A percentile compares a stretch with the other conserved stretches of the same genome.
Conservation (phyloP, 2,329 filamentous ascomycete species). For the Calonectria hongkongensis region DNA sequence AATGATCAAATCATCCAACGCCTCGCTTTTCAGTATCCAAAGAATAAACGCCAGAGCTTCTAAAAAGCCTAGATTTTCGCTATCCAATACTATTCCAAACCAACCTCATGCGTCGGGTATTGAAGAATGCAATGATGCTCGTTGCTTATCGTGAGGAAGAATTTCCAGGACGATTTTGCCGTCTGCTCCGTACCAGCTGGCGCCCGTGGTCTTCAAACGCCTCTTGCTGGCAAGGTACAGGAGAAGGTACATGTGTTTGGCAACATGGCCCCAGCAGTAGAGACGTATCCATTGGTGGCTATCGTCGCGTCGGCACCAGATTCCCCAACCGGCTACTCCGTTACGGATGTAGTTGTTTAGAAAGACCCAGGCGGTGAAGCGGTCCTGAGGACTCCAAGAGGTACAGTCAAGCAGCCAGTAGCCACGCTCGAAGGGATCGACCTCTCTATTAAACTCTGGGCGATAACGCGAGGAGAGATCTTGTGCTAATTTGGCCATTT, state of each 20-base stretch:
- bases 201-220: constrained; percentile 73
- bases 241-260: constrained; percentile 83
- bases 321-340: constrained; percentile 80
- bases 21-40: constrained; percentile 42
- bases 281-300: constrained; percentile 73
- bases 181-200: constrained; percentile 80
- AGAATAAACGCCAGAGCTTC: not conserved
- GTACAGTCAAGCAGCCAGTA: constrained; percentile 82
- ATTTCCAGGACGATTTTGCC: constrained; percentile 71
- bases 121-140: constrained; percentile 20
- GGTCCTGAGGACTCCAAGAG: constrained; percentile 70
- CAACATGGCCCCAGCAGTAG: constrained; percentile 86
- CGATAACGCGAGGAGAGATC: constrained; percentile 72
- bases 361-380: constrained; percentile 76
- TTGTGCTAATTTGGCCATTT: constrained; percentile 71
- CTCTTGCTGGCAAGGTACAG: constrained; percentile 83
- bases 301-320: constrained; percentile 71
- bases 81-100: not conserved
- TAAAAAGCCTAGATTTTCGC: not conserved
- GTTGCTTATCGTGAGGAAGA: constrained; percentile 49
- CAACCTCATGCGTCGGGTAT: not conserved
- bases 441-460: constrained; percentile 61
- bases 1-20: constrained; percentile 39
- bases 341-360: constrained; percentile 75
- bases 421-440: constrained; percentile 80